phyloP scores from a whole-genome alignment of 345 rosid species.

The Salix udensis region DNA sequence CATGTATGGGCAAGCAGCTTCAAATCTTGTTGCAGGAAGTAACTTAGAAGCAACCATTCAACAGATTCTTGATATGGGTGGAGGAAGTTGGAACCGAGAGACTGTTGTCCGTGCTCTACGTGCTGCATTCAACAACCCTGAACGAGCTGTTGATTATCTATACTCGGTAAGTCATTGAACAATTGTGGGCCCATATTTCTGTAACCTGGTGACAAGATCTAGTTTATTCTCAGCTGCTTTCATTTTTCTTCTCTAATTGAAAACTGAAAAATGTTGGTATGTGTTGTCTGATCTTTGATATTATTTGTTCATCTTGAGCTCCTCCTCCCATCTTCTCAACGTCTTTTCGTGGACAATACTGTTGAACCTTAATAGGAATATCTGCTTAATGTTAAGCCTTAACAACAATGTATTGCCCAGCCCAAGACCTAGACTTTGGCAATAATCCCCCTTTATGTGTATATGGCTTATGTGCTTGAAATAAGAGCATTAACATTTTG shows the following conservation, averaged over 20 bases:
- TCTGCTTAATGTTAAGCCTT: background rate
- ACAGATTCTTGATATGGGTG: conserved; percentile 30
- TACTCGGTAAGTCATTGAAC: conserved; percentile 24
- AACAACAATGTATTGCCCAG: background rate
- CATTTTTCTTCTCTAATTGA: background rate
- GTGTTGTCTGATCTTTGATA: background rate
- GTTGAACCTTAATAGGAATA: background rate
- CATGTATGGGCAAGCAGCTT: conserved; percentile 28
- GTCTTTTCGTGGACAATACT: background rate
- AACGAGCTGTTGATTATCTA: conserved; percentile 32
- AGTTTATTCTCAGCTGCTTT: background rate
- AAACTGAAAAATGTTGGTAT: background rate
- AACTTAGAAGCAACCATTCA: conserved; percentile 23
- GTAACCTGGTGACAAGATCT: background rate
- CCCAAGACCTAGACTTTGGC: background rate
- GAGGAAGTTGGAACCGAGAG: conserved; percentile 28
- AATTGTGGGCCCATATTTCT: background rate
- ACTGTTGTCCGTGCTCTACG: conserved; percentile 26
- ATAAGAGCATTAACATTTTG: background rate
- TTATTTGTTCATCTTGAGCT: background rate
- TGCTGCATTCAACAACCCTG: conserved; percentile 34
- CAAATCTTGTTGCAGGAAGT: conserved; percentile 27
- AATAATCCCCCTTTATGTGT: background rate
- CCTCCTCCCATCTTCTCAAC: background rate
- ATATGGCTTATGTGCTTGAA: background rate